Conservation (phyloP, 2,329 filamentous ascomycete species). For the Lithohypha guttulata region DNA sequence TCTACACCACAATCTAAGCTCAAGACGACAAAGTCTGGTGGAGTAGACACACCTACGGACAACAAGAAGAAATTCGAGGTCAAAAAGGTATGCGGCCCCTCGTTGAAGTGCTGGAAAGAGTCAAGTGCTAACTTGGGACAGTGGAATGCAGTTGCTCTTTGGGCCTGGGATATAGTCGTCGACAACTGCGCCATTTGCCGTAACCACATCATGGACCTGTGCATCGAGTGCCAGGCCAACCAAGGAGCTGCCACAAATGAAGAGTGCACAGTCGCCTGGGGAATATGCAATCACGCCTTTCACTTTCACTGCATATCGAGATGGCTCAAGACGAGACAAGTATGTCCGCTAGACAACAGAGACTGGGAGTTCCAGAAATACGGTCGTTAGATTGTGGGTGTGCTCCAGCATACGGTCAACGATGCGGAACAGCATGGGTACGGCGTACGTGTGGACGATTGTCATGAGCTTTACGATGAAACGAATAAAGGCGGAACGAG, state of each 20-base stretch:
- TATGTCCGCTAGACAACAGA: constrained; percentile 92
- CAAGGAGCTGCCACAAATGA: constrained; percentile 95
- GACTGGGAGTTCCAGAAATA: constrained; percentile 99
- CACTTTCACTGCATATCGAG: constrained; percentile 99
- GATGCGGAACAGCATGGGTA: too few relatives aligned
- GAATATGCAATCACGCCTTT: constrained; percentile 98
- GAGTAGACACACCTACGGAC: constrained; percentile 42
- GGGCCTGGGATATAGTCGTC: constrained; percentile 99
- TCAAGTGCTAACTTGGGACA: constrained; percentile 36
- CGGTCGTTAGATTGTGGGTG: constrained; percentile 53
- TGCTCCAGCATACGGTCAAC: too few relatives aligned
- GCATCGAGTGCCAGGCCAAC: constrained; percentile 98
- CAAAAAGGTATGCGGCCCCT: constrained; percentile 96
- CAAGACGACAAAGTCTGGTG: constrained; percentile 47
- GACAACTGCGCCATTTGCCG: constrained; percentile 99
- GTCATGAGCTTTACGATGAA: too few relatives aligned
- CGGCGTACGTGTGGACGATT: too few relatives aligned
- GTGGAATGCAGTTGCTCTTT: constrained; percentile 98
- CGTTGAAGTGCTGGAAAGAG: too few relatives aligned
- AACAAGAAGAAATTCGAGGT: constrained; percentile 95
- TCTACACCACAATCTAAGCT: constrained; percentile 24
- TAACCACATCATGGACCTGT: constrained; percentile 99
- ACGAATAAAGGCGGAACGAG: too few relatives aligned
- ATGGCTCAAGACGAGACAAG: constrained; percentile 98
- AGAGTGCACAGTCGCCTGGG: constrained; percentile 98